These are phyloP conservation scores for Coemansia sp. DNA, from an alignment of 192 early-diverging fungal genomes.

Conservation along the genomic window DNA sequence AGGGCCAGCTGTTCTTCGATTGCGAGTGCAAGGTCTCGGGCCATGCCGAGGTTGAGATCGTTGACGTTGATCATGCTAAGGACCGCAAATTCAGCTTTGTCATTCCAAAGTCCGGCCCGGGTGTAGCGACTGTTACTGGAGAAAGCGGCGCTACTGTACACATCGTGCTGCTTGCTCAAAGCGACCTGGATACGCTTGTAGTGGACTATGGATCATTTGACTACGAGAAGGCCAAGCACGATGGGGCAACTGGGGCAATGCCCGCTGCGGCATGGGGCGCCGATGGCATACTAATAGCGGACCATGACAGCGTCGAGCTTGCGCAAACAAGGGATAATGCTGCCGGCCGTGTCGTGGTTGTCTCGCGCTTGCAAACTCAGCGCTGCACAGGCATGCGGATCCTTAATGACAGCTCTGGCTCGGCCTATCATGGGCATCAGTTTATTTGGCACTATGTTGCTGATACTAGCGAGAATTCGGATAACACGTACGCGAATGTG, in stretches of 20 bases:
- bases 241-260: not conserved
- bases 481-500: not conserved
- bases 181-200: constrained; percentile 35
- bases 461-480: not conserved
- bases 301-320: constrained; percentile 11
- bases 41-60: constrained; percentile 43
- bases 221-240: not conserved
- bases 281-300: constrained; percentile 20
- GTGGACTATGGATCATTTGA: constrained; percentile 22
- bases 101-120: constrained; percentile 33
- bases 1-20: constrained; percentile 44
- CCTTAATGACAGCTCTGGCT: not conserved
- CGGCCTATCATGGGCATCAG: constrained; percentile 2
- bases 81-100: constrained; percentile 49
- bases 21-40: constrained; percentile 40
- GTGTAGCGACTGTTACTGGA: constrained; percentile 13
- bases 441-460: constrained; percentile 27
- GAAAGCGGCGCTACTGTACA: constrained; percentile 14
- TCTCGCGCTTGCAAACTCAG: constrained; percentile 23
- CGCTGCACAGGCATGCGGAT: not conserved
- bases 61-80: constrained; percentile 44
- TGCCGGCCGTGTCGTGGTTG: not conserved
- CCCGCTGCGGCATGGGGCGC: constrained; percentile 36
- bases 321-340: not conserved
- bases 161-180: constrained; percentile 25